A percentile compares a stretch with the other conserved stretches of the same genome.
These are phyloP conservation scores for Austroboletus rostrupii DNA, from an alignment of 1,284 basidiomycete species.

Conservation along the genomic window DNA sequence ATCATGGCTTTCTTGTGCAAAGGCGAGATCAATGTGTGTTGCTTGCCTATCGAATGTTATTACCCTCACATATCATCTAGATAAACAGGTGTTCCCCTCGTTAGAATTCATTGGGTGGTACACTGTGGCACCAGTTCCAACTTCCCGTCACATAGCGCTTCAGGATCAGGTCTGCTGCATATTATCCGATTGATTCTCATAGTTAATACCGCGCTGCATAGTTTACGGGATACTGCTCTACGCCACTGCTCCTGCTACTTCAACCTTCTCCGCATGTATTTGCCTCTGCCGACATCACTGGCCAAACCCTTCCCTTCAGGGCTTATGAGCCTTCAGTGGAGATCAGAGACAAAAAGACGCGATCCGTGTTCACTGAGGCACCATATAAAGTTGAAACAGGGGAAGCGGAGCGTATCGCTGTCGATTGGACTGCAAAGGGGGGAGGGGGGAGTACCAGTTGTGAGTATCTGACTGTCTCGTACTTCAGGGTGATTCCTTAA, in stretches of 20 bases:
- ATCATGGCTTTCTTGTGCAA: slow-evolving; percentile 79
- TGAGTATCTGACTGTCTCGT: slow-evolving; percentile 38
- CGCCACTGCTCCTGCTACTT: slow-evolving; percentile 71
- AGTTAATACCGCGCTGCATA: slow-evolving; percentile 25
- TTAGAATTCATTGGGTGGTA: slow-evolving; percentile 98
- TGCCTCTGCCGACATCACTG: slow-evolving; percentile 51
- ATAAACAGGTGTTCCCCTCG: slow-evolving; percentile 97
- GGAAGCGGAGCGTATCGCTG: slow-evolving; percentile 96
- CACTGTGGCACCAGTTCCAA: slow-evolving; percentile 73
- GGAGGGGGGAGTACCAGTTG: slow-evolving; percentile 78
- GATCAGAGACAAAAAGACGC: slow-evolving; percentile 71
- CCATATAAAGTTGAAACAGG: slow-evolving; percentile 91
- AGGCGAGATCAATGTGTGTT: slow-evolving; percentile 86
- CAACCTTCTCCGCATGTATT: slow-evolving; percentile 52
- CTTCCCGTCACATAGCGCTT: slow-evolving; percentile 69
- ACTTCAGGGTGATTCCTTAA: slow-evolving; percentile 1
- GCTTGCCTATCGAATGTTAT: slow-evolving; percentile 2
- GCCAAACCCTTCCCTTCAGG: slow-evolving; percentile 76
- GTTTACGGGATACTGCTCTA: slow-evolving; percentile 72
- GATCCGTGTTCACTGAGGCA: slow-evolving; percentile 79
- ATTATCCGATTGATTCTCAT: not conserved
- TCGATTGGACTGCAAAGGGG: slow-evolving; percentile 93
- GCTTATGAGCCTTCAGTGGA: slow-evolving; percentile 89
- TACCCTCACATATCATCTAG: slow-evolving; percentile 39
- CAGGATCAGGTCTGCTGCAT: slow-evolving; percentile 72